A percentile compares a stretch with the other conserved stretches of the same genome.
Evolutionary conservation across 495 filamentous ascomycete genomes (phyloP).

Genomic region (Stereocaulon alpinum): DNA sequence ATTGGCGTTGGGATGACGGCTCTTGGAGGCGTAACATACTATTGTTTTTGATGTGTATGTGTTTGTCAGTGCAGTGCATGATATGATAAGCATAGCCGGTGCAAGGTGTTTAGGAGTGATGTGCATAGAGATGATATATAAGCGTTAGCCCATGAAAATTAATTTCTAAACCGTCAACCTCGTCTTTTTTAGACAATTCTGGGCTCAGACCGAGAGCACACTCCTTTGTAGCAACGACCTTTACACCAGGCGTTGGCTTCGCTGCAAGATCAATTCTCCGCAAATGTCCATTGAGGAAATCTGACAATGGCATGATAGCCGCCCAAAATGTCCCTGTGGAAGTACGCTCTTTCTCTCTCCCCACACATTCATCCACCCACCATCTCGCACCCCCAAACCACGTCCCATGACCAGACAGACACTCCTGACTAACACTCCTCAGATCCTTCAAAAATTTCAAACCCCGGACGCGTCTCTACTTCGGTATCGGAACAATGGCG

Average conservation of each 20-base stretch:
- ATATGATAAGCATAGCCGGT: neutral
- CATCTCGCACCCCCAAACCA: neutral
- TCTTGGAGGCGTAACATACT: constrained; percentile 45
- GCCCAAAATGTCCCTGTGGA: constrained; percentile 6
- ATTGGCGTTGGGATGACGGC: constrained; percentile 57
- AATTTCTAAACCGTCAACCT: neutral
- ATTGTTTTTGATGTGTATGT: constrained; percentile 29
- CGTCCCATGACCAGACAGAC: too few relatives aligned
- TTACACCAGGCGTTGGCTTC: neutral
- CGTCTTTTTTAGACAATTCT: neutral
- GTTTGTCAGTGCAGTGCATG: neutral
- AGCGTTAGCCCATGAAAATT: neutral
- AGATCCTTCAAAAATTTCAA: constrained; percentile 52
- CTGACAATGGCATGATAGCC: neutral
- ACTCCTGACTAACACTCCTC: neutral
- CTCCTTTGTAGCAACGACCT: neutral
- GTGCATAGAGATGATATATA: constrained; percentile 1
- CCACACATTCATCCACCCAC: neutral
- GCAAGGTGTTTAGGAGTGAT: neutral
- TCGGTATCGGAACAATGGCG: constrained; percentile 55
- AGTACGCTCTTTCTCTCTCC: neutral
- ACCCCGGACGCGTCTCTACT: constrained; percentile 49
- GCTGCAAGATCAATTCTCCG: neutral
- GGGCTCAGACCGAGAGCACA: neutral
- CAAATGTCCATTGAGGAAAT: too few relatives aligned